Evolutionary conservation across 768 basidiomycete species (phyloP), one percentile per base, ranked within the genome.

Genomic region (Boletus reticuloceps): DNA sequence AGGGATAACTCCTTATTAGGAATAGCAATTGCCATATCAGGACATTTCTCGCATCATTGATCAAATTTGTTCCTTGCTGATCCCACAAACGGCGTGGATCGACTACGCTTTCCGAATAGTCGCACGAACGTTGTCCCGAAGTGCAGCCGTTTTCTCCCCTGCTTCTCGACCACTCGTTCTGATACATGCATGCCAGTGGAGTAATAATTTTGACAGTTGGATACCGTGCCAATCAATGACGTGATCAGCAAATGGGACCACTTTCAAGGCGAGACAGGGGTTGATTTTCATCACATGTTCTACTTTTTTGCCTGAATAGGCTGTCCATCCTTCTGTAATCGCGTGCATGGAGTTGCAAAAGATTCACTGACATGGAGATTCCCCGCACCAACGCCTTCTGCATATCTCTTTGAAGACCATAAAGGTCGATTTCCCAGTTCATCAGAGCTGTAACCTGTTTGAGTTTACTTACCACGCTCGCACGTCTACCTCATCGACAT

Each of bases 401-500:
- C 22, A 25, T 25, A 25, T 25, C 22, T 22, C 22, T 22, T 68
- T 68, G 48, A 68, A 70, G 1, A 70, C 66, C 64, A 70, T 63
- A 25, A 64, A 56, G 3, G 67, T 68, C 4, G 25, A 25, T 25
- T 25, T 25, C 25, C 34, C 11, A 34, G 10, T 34, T 39, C 38
- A 39, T 11, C n/a, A 16, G 38, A 39, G 13, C 38, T 10, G 32
- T 9, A 25, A 5, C 55, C 25, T 17, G 40, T 8, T 47, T 2
- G 39, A 34, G 43, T 50, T 38, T 29, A 54, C 85, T 37, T 66
- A 88, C 87, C 1, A 1, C 50, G 83, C 84, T 55, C 81, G 77
- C 53, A 89, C 74, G 39, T 93, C 90, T 31, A 89, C 22, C 3
- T 22, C 80, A 58, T 93, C 82, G 53, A 91, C 20, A 20, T 25